phyloP scores from a whole-genome alignment of 2,329 filamentous ascomycete genomes.

The Cordyceps pruinosa region DNA sequence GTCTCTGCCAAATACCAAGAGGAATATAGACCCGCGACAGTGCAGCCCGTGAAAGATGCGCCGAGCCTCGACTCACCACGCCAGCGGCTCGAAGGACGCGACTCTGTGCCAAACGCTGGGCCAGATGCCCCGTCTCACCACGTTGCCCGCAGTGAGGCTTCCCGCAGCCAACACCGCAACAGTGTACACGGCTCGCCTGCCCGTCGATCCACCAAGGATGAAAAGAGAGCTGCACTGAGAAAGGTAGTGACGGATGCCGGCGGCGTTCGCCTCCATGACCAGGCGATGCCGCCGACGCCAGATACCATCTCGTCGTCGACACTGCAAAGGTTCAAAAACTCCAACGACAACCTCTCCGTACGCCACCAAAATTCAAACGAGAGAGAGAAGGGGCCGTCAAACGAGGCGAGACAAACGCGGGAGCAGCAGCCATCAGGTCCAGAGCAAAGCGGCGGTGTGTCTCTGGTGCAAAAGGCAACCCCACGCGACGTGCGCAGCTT shows the following conservation, averaged over 20 bases:
- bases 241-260: slow-evolving; percentile 42
- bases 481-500: neutral
- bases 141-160: neutral
- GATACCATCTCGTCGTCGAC: slow-evolving; percentile 54
- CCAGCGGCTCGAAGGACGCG: slow-evolving; percentile 42
- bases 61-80: slow-evolving; percentile 41
- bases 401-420: neutral
- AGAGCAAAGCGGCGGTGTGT: slow-evolving; percentile 8
- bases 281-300: slow-evolving; percentile 49
- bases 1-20: neutral
- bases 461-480: neutral
- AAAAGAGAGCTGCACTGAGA: slow-evolving; percentile 42
- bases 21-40: neutral
- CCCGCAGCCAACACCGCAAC: neutral
- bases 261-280: slow-evolving; percentile 34
- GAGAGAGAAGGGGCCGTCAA: slow-evolving; percentile 17
- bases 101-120: slow-evolving; percentile 12
- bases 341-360: slow-evolving; percentile 40
- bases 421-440: neutral
- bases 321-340: slow-evolving; percentile 42
- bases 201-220: slow-evolving; percentile 31
- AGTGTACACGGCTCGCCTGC: slow-evolving; percentile 18
- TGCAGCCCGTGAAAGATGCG: slow-evolving; percentile 40
- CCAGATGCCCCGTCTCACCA: neutral
- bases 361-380: slow-evolving; percentile 24